Evolutionary conservation across 1,284 basidiomycete species (phyloP).

Genomic region (Cryptococcus jaspeensis): DNA sequence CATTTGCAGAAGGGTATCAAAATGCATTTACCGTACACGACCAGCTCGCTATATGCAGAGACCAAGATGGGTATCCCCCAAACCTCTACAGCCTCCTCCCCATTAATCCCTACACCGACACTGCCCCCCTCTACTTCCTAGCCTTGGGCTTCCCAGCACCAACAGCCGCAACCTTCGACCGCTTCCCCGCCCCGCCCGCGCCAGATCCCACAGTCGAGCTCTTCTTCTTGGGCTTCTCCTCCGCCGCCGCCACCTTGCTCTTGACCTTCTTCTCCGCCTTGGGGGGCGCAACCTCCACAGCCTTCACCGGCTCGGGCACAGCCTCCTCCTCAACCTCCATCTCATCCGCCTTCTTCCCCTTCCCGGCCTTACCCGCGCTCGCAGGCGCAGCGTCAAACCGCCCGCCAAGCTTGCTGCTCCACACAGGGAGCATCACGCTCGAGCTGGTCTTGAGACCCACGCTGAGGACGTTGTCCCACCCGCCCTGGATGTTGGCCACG

Average conservation of each 20-base stretch:
- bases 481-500: constrained; percentile 66
- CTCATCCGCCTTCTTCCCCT: constrained; percentile 58
- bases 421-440: constrained; percentile 84
- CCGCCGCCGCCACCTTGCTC: not conserved
- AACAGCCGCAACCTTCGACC: not conserved
- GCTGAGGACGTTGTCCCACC: constrained; percentile 89
- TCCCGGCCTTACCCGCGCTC: constrained; percentile 57
- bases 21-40: not conserved
- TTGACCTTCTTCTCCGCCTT: not conserved
- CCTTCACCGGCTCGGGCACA: constrained; percentile 42
- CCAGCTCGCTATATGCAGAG: not conserved
- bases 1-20: not conserved
- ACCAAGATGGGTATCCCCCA: too few species aligned
- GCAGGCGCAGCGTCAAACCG: constrained; percentile 27
- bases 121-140: too few species aligned
- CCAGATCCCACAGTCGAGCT: constrained; percentile 35
- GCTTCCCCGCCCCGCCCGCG: constrained; percentile 8
- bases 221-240: constrained; percentile 23
- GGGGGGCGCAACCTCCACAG: not conserved
- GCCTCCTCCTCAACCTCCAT: constrained; percentile 68
- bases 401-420: constrained; percentile 65
- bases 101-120: too few species aligned
- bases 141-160: not conserved
- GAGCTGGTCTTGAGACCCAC: constrained; percentile 88
- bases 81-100: too few species aligned